Conservation (phyloP, 2,329 filamentous ascomycete species). For the Corynespora cassiicola region DNA sequence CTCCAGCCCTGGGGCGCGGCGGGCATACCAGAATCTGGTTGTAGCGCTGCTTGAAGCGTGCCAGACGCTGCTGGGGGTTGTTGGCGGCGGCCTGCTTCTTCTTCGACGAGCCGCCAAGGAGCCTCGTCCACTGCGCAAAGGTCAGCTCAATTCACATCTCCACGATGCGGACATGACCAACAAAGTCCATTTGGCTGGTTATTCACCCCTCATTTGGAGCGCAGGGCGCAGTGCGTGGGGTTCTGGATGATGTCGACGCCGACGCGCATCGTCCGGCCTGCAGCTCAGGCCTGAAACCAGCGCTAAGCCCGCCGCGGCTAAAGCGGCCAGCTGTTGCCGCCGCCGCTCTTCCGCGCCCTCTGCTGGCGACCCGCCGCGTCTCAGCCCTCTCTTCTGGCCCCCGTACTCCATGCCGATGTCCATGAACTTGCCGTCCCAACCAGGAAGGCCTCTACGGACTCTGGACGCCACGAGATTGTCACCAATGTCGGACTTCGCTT, state of each 20-base stretch:
- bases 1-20: neutral
- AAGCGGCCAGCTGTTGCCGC: too few relatives aligned
- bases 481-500: too few relatives aligned
- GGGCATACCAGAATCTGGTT: constrained; percentile 61
- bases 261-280: too few relatives aligned
- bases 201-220: constrained; percentile 33
- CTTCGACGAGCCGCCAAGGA: constrained; percentile 63
- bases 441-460: too few relatives aligned
- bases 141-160: neutral
- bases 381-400: too few relatives aligned
- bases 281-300: too few relatives aligned
- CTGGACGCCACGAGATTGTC: too few relatives aligned
- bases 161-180: constrained; percentile 6
- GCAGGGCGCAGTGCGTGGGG: constrained; percentile 24
- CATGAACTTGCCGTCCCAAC: too few relatives aligned
- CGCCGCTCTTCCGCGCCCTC: too few relatives aligned
- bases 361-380: too few relatives aligned
- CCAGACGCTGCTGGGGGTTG: constrained; percentile 65
- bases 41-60: constrained; percentile 67
- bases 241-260: constrained; percentile 21
- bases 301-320: too few relatives aligned
- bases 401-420: too few relatives aligned
- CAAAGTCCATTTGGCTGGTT: constrained; percentile 23
- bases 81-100: constrained; percentile 59
- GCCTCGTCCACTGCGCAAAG: constrained; percentile 62